A percentile compares a stretch with the other conserved stretches of the same genome.
Conservation (phyloP, 106 monocot genomes). For the Xerophyta viscosa region DNA sequence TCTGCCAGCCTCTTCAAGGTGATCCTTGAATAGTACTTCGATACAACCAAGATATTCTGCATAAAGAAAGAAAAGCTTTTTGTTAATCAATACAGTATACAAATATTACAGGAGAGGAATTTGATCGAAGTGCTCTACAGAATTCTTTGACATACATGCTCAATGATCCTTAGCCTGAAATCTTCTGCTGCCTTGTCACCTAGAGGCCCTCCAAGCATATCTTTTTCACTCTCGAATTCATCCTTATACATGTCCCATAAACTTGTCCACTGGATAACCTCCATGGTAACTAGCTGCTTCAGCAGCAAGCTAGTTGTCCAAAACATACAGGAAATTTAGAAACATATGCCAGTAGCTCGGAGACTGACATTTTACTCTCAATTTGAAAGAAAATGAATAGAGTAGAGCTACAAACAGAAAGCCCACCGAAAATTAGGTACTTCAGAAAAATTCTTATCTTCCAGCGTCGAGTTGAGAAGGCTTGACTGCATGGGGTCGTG, state of each 20-base stretch:
- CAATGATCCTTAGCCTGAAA: conserved; percentile 80
- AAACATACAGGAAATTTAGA: conserved; percentile 47
- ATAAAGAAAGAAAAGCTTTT: conserved; percentile 6
- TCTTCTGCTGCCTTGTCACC: conserved; percentile 81
- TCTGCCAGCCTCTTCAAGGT: conserved; percentile 88
- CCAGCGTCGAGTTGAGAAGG: conserved; percentile 87
- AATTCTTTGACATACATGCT: conserved; percentile 51
- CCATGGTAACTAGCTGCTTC: conserved; percentile 97
- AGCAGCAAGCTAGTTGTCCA: conserved; percentile 41
- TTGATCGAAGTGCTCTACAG: not conserved
- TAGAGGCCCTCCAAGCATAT: conserved; percentile 70
- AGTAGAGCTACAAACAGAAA: too few relatives aligned
- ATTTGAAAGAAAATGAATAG: too few relatives aligned
- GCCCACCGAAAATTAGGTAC: conserved; percentile 91
- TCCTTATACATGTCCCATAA: conserved; percentile 81
- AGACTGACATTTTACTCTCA: too few relatives aligned
- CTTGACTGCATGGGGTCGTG: conserved; percentile 99
- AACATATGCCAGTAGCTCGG: too few relatives aligned
- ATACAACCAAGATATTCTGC: conserved; percentile 98
- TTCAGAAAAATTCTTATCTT: conserved; percentile 93
- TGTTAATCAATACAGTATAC: not conserved
- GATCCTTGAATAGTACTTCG: conserved; percentile 96
- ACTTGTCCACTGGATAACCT: conserved; percentile 87
- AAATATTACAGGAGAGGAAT: not conserved
- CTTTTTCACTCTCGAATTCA: conserved; percentile 90